Evolutionary conservation across 306 rosid species (phyloP), one percentile per base, ranked within the genome.

Genomic region (Coriaria nepalensis): DNA sequence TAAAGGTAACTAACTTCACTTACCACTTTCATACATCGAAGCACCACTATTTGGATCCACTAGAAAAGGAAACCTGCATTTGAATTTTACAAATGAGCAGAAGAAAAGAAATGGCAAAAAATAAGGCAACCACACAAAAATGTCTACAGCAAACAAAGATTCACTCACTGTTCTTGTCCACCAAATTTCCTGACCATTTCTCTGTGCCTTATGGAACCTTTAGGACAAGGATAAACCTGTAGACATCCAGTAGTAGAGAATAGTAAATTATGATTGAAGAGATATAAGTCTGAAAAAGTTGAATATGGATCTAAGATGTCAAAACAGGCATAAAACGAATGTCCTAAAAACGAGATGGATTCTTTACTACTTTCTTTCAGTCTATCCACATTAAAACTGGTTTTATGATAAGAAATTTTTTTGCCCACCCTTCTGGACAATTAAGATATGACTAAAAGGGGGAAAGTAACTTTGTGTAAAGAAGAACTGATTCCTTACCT

Each of bases 141-240:
- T 52, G 10, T 15, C 10, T 52, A 10, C 10, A 52, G 29, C 40
- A 52, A 15, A 52, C 37, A 67, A 50, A 59, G 67, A 75, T 60
- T 51, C 63, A 56, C 96, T 15, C 80, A 87, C 96, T 64, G 92
- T 71, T 87, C 87, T 69, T 80, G 80, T 67, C 96, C 96, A 53
- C 96, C 93, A 11, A 48, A 55, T 66, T 53, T 66, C 59, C 74
- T 75, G 53, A 87, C 96, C 62, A 75, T 68, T 39, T 87, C 85
- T 66, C 94, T 76, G 59, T 87, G 87, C 61, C 87, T 77, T 57
- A 70, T 42, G 32, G 96, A 87, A 57, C 94, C 96, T 64, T 83
- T 87, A 35, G 96, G 96, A 73, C 96, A 87, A 64, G 96, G 96
- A 72, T 71, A 87, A 56, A 87, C 93, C 96, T 78, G 72, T 56